Evolutionary conservation across 2,329 filamentous ascomycete species (phyloP).

Genomic region (Pseudocercospora vitis): DNA sequence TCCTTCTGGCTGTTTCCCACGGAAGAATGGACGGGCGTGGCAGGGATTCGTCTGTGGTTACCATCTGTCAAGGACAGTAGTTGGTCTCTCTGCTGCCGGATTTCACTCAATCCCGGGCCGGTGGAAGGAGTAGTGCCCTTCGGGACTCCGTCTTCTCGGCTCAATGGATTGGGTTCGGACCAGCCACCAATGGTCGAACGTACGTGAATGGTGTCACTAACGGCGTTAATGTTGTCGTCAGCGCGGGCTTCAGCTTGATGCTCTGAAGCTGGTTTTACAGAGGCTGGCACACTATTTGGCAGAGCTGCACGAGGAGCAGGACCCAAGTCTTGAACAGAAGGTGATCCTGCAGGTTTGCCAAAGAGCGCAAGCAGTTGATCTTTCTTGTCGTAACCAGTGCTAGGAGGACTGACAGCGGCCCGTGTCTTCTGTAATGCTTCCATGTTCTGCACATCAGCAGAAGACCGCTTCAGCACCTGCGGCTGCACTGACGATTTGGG

Average conservation of each 20-base stretch:
- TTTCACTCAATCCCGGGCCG: neutral
- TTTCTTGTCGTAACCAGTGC: constrained; percentile 27
- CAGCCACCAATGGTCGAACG: too few relatives aligned
- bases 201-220: too few relatives aligned
- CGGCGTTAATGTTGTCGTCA: too few relatives aligned
- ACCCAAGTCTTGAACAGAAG: neutral
- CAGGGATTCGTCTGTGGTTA: neutral
- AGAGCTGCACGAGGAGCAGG: too few relatives aligned
- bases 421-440: neutral
- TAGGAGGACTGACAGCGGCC: constrained; percentile 8
- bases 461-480: constrained; percentile 35
- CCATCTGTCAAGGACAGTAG: constrained; percentile 13
- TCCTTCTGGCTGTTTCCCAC: neutral
- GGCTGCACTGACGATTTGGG: constrained; percentile 29
- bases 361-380: constrained; percentile 35
- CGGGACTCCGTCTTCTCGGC: too few relatives aligned
- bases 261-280: too few relatives aligned
- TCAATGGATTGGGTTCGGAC: too few relatives aligned
- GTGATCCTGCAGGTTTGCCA: constrained; percentile 19
- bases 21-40: too few relatives aligned
- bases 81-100: constrained; percentile 13
- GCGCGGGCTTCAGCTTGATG: too few relatives aligned
- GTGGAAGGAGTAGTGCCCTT: neutral
- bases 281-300: too few relatives aligned
- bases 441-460: constrained; percentile 9